Evolutionary conservation across 2,329 filamentous ascomycete genomes (phyloP).

Genomic region (Trichoderma sp.): DNA sequence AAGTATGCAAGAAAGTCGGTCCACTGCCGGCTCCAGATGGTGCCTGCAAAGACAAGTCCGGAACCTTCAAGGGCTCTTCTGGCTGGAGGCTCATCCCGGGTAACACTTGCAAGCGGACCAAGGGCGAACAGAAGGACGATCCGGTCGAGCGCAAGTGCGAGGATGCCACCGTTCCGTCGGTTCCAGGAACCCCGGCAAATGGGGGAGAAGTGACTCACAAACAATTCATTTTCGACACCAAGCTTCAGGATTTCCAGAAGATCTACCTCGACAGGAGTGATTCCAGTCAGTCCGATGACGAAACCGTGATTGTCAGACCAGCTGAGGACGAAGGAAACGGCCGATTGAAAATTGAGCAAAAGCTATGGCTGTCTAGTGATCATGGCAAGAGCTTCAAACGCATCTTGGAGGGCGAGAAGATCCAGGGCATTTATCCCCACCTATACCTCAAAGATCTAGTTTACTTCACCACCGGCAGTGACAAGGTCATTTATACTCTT

Average conservation of each 20-base stretch:
- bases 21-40: constrained; percentile 67
- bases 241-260: constrained; percentile 54
- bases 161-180: constrained; percentile 40
- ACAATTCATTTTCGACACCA: constrained; percentile 63
- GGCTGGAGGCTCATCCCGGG: constrained; percentile 92
- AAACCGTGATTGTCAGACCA: constrained; percentile 65
- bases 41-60: constrained; percentile 65
- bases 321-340: constrained; percentile 37
- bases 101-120: constrained; percentile 66
- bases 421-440: constrained; percentile 75
- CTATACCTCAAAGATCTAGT: constrained; percentile 79
- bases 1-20: constrained; percentile 67
- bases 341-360: constrained; percentile 45
- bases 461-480: constrained; percentile 68
- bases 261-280: constrained; percentile 79
- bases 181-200: constrained; percentile 51
- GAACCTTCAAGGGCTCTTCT: constrained; percentile 79
- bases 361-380: constrained; percentile 74
- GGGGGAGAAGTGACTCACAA: constrained; percentile 69
- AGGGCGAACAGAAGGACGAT: constrained; percentile 67
- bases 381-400: constrained; percentile 85
- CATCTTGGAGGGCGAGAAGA: constrained; percentile 67
- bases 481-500: constrained; percentile 74
- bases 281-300: constrained; percentile 64
- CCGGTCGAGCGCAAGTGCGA: constrained; percentile 79